Evolutionary conservation across 495 filamentous ascomycete genomes (phyloP), one percentile per base, ranked within the genome.

Genomic region (Immersiella caudata): DNA sequence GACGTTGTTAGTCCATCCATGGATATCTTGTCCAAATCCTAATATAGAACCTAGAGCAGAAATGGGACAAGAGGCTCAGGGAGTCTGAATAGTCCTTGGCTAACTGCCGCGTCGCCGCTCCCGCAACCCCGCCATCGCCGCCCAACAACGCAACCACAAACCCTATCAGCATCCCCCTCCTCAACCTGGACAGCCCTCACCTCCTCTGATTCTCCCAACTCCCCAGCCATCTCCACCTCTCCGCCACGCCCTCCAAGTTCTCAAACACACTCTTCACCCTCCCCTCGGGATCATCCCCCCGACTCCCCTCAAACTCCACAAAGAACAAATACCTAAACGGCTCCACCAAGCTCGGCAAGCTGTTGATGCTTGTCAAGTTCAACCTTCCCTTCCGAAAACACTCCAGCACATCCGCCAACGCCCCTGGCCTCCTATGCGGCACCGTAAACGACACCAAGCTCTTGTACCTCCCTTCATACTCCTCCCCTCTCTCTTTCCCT

Each of bases 321-420:
- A 99, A 90, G 79, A 98, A 97, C 26, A 97, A 85, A 79, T 99
- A 99, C 74, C 94, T 88, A 90, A 96, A 98, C 29, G 90, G 85
- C 62, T 79, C 78, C 52, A 85, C 80, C 68, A 91, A 82, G 71
- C 90, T 94, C 16, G 95, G 95, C 69, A 96, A 79, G 65, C 91
- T 91, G 68, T 90, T 93, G 75, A 97, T 97, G 75, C 90, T 94
- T 16, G 94, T 97, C 40, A 99, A 80, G 75, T 97, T 97, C 54
- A 97, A 76, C 0, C 83, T 81, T 70, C 84, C 81, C 11, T 79
- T 76, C 71, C 89, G 87, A 79, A 99, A 97, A 51, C 92, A 89
- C 50, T 88, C 81, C 64, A 99, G 79, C 21, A 89, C 89, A 71
- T 93, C 86, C 14, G 93, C 93, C 68, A 99, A 81, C 18, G 92